These are phyloP conservation scores for Globisporangium perplexum DNA, from an alignment of 352 stramenopile species.

Conservation along the genomic window DNA sequence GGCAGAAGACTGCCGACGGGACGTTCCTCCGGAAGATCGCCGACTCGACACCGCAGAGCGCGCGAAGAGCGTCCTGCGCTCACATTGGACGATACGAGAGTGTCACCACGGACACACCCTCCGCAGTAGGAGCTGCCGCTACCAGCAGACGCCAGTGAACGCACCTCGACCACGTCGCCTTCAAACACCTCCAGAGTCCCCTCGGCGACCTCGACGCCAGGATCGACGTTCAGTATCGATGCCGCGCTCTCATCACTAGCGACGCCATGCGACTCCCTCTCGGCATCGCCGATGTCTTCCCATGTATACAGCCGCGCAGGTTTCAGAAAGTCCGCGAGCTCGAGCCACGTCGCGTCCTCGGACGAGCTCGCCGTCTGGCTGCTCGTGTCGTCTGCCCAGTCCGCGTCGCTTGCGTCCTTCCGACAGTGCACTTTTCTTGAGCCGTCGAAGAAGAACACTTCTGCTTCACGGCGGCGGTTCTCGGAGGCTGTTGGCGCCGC, in stretches of 20 bases:
- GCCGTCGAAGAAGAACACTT: slow-evolving; percentile 40
- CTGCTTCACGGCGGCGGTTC: slow-evolving; percentile 2
- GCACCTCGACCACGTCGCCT: slow-evolving; percentile 53
- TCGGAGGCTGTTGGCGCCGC: background rate
- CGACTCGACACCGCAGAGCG: slow-evolving; percentile 60
- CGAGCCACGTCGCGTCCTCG: background rate
- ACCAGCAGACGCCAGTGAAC: background rate
- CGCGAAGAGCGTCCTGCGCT: slow-evolving; percentile 46
- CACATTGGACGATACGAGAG: background rate
- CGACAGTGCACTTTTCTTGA: slow-evolving; percentile 20
- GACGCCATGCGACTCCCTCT: background rate
- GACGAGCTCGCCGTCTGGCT: slow-evolving; percentile 15
- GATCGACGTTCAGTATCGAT: slow-evolving; percentile 6
- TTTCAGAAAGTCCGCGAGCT: background rate
- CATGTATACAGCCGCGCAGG: slow-evolving; percentile 20
- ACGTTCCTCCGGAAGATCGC: slow-evolving; percentile 43
- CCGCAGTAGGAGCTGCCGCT: background rate
- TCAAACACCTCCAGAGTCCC: slow-evolving; percentile 40
- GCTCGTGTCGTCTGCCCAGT: slow-evolving; percentile 12
- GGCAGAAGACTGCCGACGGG: slow-evolving; percentile 27
- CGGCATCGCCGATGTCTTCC: slow-evolving; percentile 35
- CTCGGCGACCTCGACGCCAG: slow-evolving; percentile 8
- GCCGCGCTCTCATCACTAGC: slow-evolving; percentile 12
- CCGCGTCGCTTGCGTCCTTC: background rate
- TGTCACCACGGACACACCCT: background rate